These are phyloP conservation scores for barley (Hordeum vulgare) DNA, from an alignment of 176 grass and related monocot species.

Conservation along the genomic window DNA sequence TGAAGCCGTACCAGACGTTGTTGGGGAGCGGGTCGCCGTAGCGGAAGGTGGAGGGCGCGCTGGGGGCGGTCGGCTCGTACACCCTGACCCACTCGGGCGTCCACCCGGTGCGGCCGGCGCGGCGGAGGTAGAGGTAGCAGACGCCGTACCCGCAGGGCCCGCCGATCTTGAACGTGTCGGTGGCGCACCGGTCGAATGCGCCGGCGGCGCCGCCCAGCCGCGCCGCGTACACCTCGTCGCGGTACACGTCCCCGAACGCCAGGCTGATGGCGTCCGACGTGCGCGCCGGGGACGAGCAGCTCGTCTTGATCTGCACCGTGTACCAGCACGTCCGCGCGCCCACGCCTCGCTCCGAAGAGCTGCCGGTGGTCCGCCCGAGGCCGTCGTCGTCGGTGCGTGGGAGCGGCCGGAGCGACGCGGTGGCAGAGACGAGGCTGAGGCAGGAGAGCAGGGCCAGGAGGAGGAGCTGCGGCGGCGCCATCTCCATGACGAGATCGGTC, in stretches of 20 bases:
- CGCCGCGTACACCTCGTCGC: conserved; percentile 72
- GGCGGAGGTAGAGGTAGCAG: conserved; percentile 87
- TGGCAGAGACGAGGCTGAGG: background rate
- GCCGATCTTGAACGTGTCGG: conserved; percentile 56
- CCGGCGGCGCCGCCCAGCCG: conserved; percentile 29
- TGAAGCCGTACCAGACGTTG: conserved; percentile 66
- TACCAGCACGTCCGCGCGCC: conserved; percentile 37
- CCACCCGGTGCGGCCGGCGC: conserved; percentile 50
- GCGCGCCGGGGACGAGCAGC: conserved; percentile 52
- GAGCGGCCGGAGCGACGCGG: background rate
- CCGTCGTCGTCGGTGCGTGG: background rate
- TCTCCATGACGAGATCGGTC: conserved; percentile 7
- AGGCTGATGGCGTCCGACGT: conserved; percentile 57
- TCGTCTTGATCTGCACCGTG: conserved; percentile 80
- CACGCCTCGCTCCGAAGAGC: background rate
- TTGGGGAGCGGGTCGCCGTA: conserved; percentile 47
- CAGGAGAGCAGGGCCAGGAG: conserved; percentile 4
- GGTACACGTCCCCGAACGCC: conserved; percentile 69
- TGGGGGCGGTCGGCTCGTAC: conserved; percentile 39
- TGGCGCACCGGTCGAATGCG: conserved; percentile 74
- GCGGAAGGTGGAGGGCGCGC: conserved; percentile 62
- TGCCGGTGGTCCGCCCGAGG: background rate
- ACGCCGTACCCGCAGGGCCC: conserved; percentile 80
- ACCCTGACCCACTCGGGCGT: conserved; percentile 64
- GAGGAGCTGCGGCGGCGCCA: background rate